Evolutionary conservation across 108 stramenopile species (phyloP).

Genomic region (Nitzschia sp.): DNA sequence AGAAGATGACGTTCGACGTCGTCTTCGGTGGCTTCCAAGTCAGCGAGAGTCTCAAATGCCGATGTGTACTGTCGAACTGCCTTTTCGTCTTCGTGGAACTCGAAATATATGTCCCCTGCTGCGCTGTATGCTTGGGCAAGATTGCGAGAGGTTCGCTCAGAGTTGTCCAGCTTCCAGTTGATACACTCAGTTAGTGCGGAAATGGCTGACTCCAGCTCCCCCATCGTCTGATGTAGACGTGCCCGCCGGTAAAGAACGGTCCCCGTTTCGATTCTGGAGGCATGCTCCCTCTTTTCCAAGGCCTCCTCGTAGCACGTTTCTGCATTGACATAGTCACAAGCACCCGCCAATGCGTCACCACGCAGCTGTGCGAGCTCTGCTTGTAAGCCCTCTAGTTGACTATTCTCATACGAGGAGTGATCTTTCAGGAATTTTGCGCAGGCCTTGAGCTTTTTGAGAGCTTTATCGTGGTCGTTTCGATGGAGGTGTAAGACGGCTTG

Average conservation of each 20-base stretch:
- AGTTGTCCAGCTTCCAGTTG: conserved; percentile 39
- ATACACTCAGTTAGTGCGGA: conserved; percentile 32
- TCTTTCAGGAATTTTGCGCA: conserved; percentile 5
- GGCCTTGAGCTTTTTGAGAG: conserved; percentile 35
- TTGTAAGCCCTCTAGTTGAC: conserved; percentile 22
- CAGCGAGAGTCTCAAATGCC: conserved; percentile 30
- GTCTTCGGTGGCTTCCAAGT: conserved; percentile 14
- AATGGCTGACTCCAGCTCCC: conserved; percentile 43
- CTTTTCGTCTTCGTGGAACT: conserved; percentile 27
- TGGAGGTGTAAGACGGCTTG: conserved; percentile 31
- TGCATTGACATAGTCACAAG: conserved; percentile 50
- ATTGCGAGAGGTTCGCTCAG: conserved; percentile 21
- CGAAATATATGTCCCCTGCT: conserved; percentile 45
- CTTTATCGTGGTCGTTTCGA: conserved; percentile 35
- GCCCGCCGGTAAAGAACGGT: conserved; percentile 42
- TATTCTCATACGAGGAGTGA: neutral
- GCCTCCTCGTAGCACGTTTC: conserved; percentile 34
- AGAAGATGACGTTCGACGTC: conserved; percentile 16
- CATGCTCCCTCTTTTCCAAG: conserved; percentile 21
- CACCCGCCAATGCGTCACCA: conserved; percentile 33
- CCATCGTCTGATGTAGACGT: conserved; percentile 42
- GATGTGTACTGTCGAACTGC: conserved; percentile 39
- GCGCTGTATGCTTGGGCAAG: conserved; percentile 30
- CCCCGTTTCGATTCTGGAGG: conserved; percentile 44
- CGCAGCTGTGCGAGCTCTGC: conserved; percentile 28